Evolutionary conservation across 495 filamentous ascomycete genomes (phyloP).

Genomic region (Wilcoxina mikolae): DNA sequence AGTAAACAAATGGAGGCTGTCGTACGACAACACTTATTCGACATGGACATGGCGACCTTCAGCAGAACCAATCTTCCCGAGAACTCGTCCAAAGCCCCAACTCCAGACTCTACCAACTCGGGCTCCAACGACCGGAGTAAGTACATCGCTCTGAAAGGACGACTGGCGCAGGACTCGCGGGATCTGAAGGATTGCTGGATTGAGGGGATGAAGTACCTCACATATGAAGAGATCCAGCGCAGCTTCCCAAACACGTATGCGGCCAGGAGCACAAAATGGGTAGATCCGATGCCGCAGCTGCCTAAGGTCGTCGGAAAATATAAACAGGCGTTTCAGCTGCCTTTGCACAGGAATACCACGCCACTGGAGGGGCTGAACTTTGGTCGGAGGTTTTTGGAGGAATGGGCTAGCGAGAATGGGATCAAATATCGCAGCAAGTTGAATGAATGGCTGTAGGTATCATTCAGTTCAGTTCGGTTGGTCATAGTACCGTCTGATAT

Average conservation of each 20-base stretch:
- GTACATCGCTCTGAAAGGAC: constrained; percentile 17
- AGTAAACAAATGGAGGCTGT: constrained; percentile 27
- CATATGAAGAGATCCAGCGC: constrained; percentile 19
- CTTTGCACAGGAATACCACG: constrained; percentile 23
- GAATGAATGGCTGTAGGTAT: background rate
- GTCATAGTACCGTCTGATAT: background rate
- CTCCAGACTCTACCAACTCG: constrained; percentile 20
- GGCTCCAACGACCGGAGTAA: constrained; percentile 12
- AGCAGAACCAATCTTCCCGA: constrained; percentile 20
- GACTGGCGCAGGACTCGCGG: constrained; percentile 15
- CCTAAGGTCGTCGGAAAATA: constrained; percentile 18
- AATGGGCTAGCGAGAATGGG: constrained; percentile 21
- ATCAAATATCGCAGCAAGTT: constrained; percentile 20
- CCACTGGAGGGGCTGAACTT: constrained; percentile 28
- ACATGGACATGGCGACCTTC: constrained; percentile 19
- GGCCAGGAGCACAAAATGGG: constrained; percentile 13
- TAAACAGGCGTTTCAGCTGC: constrained; percentile 19
- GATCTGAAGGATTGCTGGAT: constrained; percentile 22
- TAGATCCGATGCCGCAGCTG: constrained; percentile 12
- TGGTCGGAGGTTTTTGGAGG: constrained; percentile 20
- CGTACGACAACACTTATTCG: constrained; percentile 25
- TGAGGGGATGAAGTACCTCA: constrained; percentile 20
- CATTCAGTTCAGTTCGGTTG: background rate
- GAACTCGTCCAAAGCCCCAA: constrained; percentile 23
- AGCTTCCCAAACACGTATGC: constrained; percentile 20